phyloP scores from a whole-genome alignment of 768 basidiomycete species.

The Lentinula detonsa region DNA sequence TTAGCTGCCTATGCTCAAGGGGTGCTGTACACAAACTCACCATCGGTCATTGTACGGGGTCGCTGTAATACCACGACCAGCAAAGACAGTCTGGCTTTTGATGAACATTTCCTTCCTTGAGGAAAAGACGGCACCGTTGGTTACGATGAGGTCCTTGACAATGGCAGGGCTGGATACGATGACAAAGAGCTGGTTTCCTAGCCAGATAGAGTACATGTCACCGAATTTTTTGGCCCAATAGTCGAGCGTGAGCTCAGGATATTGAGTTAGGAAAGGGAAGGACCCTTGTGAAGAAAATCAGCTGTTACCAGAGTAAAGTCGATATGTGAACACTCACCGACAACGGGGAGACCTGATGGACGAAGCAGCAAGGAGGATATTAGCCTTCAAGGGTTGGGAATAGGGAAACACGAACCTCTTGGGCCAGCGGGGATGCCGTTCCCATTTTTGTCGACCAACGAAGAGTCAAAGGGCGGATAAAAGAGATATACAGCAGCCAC shows the following conservation, averaged over 20 bases:
- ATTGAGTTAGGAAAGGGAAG: constrained; percentile 21
- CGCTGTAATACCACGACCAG: constrained; percentile 26
- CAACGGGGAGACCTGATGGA: background rate
- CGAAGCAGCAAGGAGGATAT: background rate
- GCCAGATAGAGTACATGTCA: constrained; percentile 27
- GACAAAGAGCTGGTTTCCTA: constrained; percentile 32
- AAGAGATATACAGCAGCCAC: background rate
- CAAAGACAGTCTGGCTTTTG: constrained; percentile 28
- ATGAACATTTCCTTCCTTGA: constrained; percentile 26
- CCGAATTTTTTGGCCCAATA: constrained; percentile 28
- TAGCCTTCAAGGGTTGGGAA: too few relatives aligned
- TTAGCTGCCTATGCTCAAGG: background rate
- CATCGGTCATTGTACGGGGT: constrained; percentile 26
- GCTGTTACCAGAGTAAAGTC: too few relatives aligned
- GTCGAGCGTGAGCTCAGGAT: constrained; percentile 26
- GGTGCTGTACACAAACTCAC: constrained; percentile 10
- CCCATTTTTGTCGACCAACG: background rate
- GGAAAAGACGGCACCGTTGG: constrained; percentile 29
- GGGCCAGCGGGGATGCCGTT: background rate
- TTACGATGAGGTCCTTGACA: constrained; percentile 27
- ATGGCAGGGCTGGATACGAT: constrained; percentile 27
- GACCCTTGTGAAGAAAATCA: background rate
- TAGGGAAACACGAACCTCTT: background rate
- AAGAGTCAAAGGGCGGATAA: background rate
- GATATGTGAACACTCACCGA: background rate